A percentile compares a stretch with the other conserved stretches of the same genome.
Evolutionary conservation across 2,329 filamentous ascomycete species (phyloP).

Genomic region (Colletotrichum endophyticum): DNA sequence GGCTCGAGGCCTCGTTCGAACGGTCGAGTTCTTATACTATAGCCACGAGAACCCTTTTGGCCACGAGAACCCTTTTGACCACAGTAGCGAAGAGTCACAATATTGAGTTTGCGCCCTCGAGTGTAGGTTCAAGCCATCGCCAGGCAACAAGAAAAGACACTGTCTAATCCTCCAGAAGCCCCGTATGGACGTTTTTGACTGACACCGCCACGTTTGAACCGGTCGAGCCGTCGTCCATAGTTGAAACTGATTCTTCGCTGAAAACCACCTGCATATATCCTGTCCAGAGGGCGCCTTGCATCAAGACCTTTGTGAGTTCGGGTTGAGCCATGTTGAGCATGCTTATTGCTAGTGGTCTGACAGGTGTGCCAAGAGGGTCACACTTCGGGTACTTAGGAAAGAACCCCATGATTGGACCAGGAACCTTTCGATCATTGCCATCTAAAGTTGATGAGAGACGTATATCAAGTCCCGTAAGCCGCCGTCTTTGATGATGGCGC

Average conservation of each 20-base stretch:
- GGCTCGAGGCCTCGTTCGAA: too few species aligned
- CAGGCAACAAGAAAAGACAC: neutral
- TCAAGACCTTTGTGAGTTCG: neutral
- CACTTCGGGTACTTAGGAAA: neutral
- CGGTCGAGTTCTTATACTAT: too few species aligned
- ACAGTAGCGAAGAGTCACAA: too few species aligned
- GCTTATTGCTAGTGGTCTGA: neutral
- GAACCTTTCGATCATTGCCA: neutral
- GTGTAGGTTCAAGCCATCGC: too few species aligned
- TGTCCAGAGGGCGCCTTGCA: neutral
- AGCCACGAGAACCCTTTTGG: too few species aligned
- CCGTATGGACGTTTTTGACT: neutral
- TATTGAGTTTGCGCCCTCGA: too few species aligned
- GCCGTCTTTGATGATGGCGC: neutral
- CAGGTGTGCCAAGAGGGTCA: neutral
- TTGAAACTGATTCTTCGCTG: neutral
- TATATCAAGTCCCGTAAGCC: neutral
- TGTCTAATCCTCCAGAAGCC: neutral
- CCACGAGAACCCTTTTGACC: too few species aligned
- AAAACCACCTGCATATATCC: neutral
- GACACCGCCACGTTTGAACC: neutral
- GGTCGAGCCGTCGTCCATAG: neutral
- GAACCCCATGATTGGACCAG: neutral
- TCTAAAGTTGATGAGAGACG: neutral
- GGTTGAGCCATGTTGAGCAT: neutral